Evolutionary conservation across 2,329 filamentous ascomycete genomes (phyloP), one percentile per base, ranked within the genome.

Genomic region (Ceratocystis harringtonii): DNA sequence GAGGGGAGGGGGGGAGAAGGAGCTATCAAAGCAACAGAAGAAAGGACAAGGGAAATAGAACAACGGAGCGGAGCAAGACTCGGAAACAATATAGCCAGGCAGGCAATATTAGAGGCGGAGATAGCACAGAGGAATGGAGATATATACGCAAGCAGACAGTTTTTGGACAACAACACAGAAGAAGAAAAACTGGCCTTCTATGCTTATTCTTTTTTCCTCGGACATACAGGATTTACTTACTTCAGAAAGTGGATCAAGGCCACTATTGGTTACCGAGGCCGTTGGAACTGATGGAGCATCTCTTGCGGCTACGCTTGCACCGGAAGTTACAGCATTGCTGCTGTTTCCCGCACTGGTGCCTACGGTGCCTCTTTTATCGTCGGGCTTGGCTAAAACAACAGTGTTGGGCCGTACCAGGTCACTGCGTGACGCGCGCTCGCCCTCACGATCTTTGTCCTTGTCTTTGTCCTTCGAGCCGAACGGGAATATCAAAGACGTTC

Each of bases 211-310:
- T 12, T 30, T 30, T 22, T 2, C 15, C 19, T 48, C 10, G 19
- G 22, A 52, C 12, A 28, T 22, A 15, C 10, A 28, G 22, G 17
- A 17, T 58, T 30, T n/a, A 64, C 65, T 67, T 61, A 64, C 65
- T 62, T 64, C 43, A 10, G 65, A 67, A 7, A 67, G 45, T 43
- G 65, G 65, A 55, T 67, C 65, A 36, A 67, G 55, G 17, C 57
- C 32, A 28, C 58, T 62, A 58, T 36, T 50, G n/a, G 64, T 28
- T 17, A 48, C 63, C 10, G 55, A 57, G 22, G 28, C 32, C 36
- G 32, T 48, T 12, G 17, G 25, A 44, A 44, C 28, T 8, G 61
- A 30, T 19, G 22, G 15, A n/a, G 44, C 25, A 50, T 32, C 36
- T 62, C 25, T 62, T 45, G 19, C 61, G 50, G 61, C 25, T 62